Conservation (phyloP, 139 green algal species). For the Raphidocelis subcapitata region DNA sequence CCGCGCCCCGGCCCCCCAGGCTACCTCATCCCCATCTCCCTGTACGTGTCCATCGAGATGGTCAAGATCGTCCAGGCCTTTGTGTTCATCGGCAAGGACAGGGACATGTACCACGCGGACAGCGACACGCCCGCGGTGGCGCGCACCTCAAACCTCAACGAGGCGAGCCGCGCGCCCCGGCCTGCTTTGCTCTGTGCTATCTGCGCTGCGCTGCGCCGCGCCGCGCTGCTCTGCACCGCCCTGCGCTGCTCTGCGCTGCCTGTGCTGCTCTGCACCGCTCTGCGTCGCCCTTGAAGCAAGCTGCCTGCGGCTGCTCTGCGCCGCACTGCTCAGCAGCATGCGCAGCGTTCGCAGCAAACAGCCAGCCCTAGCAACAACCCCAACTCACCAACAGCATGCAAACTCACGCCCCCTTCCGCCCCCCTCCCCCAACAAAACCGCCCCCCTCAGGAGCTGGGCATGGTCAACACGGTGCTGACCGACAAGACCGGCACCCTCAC, state of each 20-base stretch:
- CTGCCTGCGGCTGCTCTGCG: too few species aligned
- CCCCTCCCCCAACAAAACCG: neutral
- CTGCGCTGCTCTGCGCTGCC: too few species aligned
- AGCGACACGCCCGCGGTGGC: conserved; percentile 71
- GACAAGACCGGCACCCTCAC: conserved; percentile 86
- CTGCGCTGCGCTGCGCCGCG: too few species aligned
- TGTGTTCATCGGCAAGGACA: conserved; percentile 81
- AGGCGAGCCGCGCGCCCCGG: too few species aligned
- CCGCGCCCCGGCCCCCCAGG: conserved; percentile 31
- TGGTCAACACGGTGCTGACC: conserved; percentile 67
- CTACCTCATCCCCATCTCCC: conserved; percentile 97
- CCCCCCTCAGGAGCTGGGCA: conserved; percentile 89
- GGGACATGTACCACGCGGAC: conserved; percentile 73
- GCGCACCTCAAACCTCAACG: conserved; percentile 95
- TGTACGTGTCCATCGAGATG: conserved; percentile 98
- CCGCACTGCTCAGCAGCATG: too few species aligned
- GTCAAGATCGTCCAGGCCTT: conserved; percentile 90
- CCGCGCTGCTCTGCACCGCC: too few species aligned
- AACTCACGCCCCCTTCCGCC: conserved; percentile 20
- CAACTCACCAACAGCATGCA: too few species aligned
- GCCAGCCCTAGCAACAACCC: too few species aligned
- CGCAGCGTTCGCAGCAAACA: too few species aligned
- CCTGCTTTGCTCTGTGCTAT: too few species aligned
- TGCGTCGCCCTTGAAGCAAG: too few species aligned
- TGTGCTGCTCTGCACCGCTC: too few species aligned